Percentiles rank a stretch among this genome's conserved stretches.
phyloP scores from a whole-genome alignment of 2,329 filamentous ascomycete genomes.

The Remersonia thermophila region DNA sequence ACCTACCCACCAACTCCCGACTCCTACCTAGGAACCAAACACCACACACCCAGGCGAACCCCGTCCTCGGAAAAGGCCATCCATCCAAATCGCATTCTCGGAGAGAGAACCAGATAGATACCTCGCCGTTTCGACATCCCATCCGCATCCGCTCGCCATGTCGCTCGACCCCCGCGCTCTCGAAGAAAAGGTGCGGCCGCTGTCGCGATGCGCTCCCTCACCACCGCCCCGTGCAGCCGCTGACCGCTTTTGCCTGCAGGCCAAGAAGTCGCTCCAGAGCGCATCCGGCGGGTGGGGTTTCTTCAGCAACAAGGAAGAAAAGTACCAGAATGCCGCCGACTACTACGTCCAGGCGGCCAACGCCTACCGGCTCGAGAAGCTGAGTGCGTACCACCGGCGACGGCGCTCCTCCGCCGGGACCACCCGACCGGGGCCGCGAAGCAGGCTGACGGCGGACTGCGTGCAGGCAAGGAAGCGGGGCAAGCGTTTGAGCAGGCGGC shows the following conservation, averaged over 20 bases:
- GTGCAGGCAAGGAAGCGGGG: constrained; percentile 68
- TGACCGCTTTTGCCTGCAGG: constrained; percentile 39
- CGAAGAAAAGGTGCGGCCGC: constrained; percentile 17
- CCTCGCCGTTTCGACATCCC: too few species aligned
- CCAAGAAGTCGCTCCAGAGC: constrained; percentile 67
- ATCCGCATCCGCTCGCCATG: constrained; percentile 13
- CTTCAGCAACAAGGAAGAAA: constrained; percentile 78
- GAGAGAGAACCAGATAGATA: not conserved
- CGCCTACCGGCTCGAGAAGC: constrained; percentile 78
- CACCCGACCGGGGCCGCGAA: too few species aligned
- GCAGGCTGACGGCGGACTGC: constrained; percentile 2
- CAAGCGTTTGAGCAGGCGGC: constrained; percentile 78
- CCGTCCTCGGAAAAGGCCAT: too few species aligned
- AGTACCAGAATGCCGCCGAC: constrained; percentile 81
- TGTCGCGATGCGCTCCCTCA: too few species aligned
- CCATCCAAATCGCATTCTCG: not conserved
- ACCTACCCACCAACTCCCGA: too few species aligned
- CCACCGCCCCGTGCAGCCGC: constrained; percentile 6
- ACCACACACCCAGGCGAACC: too few species aligned
- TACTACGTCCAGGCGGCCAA: constrained; percentile 82
- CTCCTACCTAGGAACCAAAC: not conserved
- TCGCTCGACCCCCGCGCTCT: constrained; percentile 18
- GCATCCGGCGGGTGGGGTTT: constrained; percentile 76
- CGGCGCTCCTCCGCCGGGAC: too few species aligned
- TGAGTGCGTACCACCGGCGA: constrained; percentile 48